These are phyloP conservation scores for Globisporangium nunn DNA, from an alignment of 352 stramenopile species.

Conservation along the genomic window DNA sequence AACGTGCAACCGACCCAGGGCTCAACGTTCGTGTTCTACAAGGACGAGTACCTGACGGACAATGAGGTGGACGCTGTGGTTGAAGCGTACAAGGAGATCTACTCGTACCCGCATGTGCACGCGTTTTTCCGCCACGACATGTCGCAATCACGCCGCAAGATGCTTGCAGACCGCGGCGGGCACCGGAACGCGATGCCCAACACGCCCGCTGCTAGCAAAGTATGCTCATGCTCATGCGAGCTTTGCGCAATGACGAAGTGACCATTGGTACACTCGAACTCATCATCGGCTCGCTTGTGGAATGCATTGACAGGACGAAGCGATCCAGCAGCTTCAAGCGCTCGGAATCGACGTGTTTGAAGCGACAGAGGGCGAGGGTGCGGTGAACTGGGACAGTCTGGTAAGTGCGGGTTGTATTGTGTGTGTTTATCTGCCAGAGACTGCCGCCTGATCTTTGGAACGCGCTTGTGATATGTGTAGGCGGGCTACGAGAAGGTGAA, in stretches of 20 bases:
- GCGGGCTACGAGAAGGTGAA: conserved; percentile 89
- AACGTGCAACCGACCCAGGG: conserved; percentile 25
- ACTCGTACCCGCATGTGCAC: conserved; percentile 70
- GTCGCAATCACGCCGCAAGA: conserved; percentile 53
- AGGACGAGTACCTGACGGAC: conserved; percentile 70
- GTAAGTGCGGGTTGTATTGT: conserved; percentile 20
- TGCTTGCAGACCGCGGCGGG: conserved; percentile 21
- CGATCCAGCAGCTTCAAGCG: conserved; percentile 69
- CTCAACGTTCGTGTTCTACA: conserved; percentile 79
- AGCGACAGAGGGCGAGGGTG: conserved; percentile 39
- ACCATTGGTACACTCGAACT: neutral
- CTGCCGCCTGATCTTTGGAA: neutral
- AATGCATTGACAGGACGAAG: conserved; percentile 40
- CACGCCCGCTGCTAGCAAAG: conserved; percentile 32
- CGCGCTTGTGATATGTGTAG: conserved; percentile 15
- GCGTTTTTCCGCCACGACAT: conserved; percentile 66
- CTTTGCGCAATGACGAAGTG: neutral
- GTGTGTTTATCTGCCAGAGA: neutral
- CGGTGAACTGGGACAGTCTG: conserved; percentile 78
- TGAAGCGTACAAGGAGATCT: conserved; percentile 81
- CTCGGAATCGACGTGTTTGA: conserved; percentile 84
- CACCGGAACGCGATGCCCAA: neutral
- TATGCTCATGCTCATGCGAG: conserved; percentile 1
- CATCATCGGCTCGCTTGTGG: neutral
- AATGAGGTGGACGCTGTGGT: conserved; percentile 70